phyloP scores from a whole-genome alignment of 352 stramenopile genomes.

The Globisporangium ultimum region DNA sequence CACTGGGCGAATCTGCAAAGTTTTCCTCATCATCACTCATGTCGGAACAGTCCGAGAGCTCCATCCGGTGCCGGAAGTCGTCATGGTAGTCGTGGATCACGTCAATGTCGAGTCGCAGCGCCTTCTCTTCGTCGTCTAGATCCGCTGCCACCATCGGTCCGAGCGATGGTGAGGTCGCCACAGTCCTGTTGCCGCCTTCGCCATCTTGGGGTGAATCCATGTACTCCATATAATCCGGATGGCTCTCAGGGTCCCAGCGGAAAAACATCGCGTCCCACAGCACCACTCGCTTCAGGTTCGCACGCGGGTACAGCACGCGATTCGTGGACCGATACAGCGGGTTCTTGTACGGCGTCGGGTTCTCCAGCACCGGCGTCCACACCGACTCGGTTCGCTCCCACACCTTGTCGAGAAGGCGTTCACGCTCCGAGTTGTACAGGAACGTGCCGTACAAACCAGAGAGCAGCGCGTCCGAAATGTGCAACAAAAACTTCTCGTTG shows the following conservation, averaged over 20 bases:
- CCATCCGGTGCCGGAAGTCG: constrained; percentile 55
- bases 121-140: constrained; percentile 64
- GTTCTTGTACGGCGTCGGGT: constrained; percentile 63
- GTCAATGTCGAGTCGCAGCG: constrained; percentile 68
- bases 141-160: constrained; percentile 33
- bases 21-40: constrained; percentile 80
- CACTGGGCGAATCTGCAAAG: constrained; percentile 30
- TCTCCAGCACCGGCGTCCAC: constrained; percentile 78
- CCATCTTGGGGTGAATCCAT: constrained; percentile 60
- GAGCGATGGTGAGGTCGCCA: constrained; percentile 27
- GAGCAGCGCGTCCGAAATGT: constrained; percentile 76
- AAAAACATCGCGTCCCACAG: constrained; percentile 87
- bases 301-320: constrained; percentile 76
- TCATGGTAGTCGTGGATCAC: constrained; percentile 78
- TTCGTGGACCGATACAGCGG: constrained; percentile 75
- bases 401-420: constrained; percentile 79
- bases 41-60: constrained; percentile 74
- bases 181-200: constrained; percentile 26
- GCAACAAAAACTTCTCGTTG: constrained; percentile 83
- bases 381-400: constrained; percentile 85
- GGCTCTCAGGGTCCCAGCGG: constrained; percentile 80
- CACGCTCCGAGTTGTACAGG: constrained; percentile 82
- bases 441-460: constrained; percentile 82
- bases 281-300: constrained; percentile 85
- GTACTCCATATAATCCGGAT: constrained; percentile 86